Base-by-base conservation (phyloP, 495 filamentous ascomycete species). In the Hamigera avellanea region DNA sequence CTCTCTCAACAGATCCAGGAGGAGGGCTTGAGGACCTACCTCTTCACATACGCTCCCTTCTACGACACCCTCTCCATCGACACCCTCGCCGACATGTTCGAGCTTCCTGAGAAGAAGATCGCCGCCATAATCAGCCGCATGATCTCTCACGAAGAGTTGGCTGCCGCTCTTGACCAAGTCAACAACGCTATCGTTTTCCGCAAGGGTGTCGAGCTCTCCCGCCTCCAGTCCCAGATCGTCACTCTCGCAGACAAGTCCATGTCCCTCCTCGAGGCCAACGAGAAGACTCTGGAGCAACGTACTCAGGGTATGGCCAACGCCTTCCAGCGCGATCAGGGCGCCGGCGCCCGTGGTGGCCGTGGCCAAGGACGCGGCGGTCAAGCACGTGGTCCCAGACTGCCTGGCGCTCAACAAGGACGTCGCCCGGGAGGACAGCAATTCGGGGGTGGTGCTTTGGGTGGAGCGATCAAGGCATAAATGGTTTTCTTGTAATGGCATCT, bases 41-140 rank as follows among this genome's bases (percentile, higher is more conserved):
- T 99, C 48, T 96, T 99, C 75, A 99, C 91, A 36, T 99, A 99
- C 61, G 91, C 91, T 28, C 91, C 91, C 34, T 99, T 89, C 73
- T 99, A 99, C 67, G 91, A 96, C 61, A 99, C 91, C 23, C 76
- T 99, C 35, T 78, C 86, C 42, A 69, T 96, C 52, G 64, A 67
- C 42, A 86, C 86, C 1, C 72, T 99, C 36, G 80, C 86, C 32
- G 73, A 67, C 35, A 96, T 99, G 91, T 99, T 99, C 62, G 89
- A 96, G 55, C 80, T 99, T 2, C 69, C 83, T 21, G 71, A 81
- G 45, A 78, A 80, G 61, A 96, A 94, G 70, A 89, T 94, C 21
- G 67, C 80, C 8, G 86, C 91, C n/a, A 75, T 99, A 40, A 79
- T 99, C 54, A 89, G 83, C 73, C 93, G 93, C 66, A 99, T 99